Base-by-base conservation (phyloP, 306 rosid genomes). In the Cyamopsis tetragonoloba region DNA sequence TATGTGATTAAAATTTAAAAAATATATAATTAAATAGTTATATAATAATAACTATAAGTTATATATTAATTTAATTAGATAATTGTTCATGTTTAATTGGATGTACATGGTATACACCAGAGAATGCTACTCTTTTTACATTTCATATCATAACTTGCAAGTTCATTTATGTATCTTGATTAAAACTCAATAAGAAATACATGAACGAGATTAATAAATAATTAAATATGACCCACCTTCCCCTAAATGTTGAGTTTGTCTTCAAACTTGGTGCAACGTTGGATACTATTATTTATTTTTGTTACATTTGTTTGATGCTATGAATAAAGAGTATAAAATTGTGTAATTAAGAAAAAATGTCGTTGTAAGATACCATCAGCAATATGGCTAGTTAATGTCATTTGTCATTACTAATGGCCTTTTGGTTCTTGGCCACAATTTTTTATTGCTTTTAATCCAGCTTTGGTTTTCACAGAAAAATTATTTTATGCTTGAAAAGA, bases 221-320 rank as follows among this genome's bases (percentile, higher is more conserved):
- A 50, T 49, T 26, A 48, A 66, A 42, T 2, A 53, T 14, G 14
- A 28, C 32, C 7, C 9, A 30, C 15, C 44, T 19, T 2, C 18
- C 51, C 26, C 54, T 48, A 20, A 71, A 74, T 63, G 79, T 61
- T 34, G 59, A 69, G 48, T 67, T 85, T 63, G 80, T 62, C 66
- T 64, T 72, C 63, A 77, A 42, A 51, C 24, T 15, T 27, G 27
- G 39, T 50, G 46, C 32, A 5, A 2, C 7, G 20, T 30, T 17
- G 22, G 58, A 64, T 46, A 41, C 46, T 54, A 54, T 70, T 39
- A 12, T 17, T 50, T 66, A 67, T 42, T 24, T 59, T 7, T 50
- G 51, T 17, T 42, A 34, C 57, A 70, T 49, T 44, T 28, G 47
- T 2, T 43, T 73, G 71, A 67, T 43, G 44, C 26, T 35, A 26